Conservation (phyloP, 257 asterid genomes). For the Jacaranda copaia region DNA sequence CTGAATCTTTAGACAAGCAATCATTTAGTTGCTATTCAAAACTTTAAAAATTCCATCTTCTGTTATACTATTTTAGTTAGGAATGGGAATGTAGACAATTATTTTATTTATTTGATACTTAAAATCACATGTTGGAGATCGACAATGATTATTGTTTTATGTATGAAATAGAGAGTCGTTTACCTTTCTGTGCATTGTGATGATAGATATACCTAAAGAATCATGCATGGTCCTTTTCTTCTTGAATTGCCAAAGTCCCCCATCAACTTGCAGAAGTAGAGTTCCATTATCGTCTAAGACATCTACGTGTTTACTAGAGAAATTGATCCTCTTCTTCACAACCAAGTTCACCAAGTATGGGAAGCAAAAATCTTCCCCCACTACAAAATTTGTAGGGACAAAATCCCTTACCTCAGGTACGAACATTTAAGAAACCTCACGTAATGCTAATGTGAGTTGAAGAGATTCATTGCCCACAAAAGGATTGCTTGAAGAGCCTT, state of each 20-base stretch:
- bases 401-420: constrained; percentile 43
- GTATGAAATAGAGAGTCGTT: background rate
- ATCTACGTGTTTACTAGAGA: constrained; percentile 35
- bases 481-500: no score
- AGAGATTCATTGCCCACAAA: no score
- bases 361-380: constrained; percentile 45
- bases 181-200: constrained; percentile 48
- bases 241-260: constrained; percentile 48
- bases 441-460: no score
- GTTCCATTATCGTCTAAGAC: constrained; percentile 41
- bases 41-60: no score
- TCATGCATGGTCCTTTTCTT: constrained; percentile 48
- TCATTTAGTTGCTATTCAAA: no score
- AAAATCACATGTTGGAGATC: no score
- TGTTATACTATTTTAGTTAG: no score
- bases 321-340: constrained; percentile 38
- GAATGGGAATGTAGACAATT: no score
- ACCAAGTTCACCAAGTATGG: constrained; percentile 47
- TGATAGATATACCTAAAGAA: constrained; percentile 39
- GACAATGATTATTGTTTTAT: no score
- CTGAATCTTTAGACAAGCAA: no score
- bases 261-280: constrained; percentile 46
- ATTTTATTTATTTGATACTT: no score
- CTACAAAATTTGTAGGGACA: constrained; percentile 35
- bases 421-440: no score